phyloP scores from a whole-genome alignment of 1,284 basidiomycete species.

The Macrocystidia cucumis region DNA sequence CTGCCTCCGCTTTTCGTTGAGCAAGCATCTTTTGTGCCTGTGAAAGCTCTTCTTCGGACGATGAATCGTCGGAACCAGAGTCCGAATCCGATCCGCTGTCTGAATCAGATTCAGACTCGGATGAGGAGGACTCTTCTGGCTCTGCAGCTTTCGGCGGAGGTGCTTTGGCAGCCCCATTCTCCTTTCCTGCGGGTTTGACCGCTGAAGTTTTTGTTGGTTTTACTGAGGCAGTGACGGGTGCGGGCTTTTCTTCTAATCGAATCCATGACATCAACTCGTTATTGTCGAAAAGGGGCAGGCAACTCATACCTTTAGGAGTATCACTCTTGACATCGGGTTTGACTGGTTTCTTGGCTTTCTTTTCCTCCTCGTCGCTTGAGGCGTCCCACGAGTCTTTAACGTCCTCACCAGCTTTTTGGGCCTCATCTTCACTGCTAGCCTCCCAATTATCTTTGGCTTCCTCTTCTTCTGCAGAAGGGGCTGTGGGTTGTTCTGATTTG shows the following conservation, averaged over 20 bases:
- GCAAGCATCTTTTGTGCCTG: constrained; percentile 60
- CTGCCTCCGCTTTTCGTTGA: constrained; percentile 79
- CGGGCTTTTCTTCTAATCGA: constrained; percentile 10
- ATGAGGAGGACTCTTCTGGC: constrained; percentile 14
- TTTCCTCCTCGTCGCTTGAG: constrained; percentile 63
- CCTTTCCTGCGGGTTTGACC: neutral
- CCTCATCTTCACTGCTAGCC: constrained; percentile 52
- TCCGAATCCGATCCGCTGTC: constrained; percentile 23
- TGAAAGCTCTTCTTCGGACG: constrained; percentile 60
- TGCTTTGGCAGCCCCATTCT: constrained; percentile 16
- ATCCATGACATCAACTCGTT: too few relatives aligned
- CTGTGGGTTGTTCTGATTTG: constrained; percentile 11
- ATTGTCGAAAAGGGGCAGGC: too few relatives aligned
- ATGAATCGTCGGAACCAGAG: constrained; percentile 34
- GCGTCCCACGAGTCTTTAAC: constrained; percentile 87
- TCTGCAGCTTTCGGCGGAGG: constrained; percentile 17
- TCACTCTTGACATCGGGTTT: too few relatives aligned
- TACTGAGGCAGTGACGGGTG: constrained; percentile 16
- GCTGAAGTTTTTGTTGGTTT: neutral
- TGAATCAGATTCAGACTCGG: constrained; percentile 34
- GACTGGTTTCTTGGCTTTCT: constrained; percentile 6
- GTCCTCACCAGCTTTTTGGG: constrained; percentile 18
- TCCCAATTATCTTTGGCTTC: constrained; percentile 84
- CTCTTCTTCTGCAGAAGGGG: constrained; percentile 25
- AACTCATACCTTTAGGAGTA: too few relatives aligned